Evolutionary conservation across 192 early-diverging fungal species (phyloP).

Genomic region (Coemansia sp.): DNA sequence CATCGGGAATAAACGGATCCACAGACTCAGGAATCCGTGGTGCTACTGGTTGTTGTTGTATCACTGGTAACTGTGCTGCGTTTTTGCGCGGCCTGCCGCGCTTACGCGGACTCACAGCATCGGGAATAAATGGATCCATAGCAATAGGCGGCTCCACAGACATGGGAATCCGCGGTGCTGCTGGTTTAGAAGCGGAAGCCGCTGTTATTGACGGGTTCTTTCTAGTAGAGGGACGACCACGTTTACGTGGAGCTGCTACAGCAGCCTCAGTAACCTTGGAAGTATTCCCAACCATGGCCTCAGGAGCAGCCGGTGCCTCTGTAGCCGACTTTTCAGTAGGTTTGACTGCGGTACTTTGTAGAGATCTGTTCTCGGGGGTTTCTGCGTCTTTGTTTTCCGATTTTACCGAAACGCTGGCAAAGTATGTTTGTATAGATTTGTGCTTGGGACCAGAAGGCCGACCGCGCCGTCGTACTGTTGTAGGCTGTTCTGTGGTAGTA

Average conservation of each 20-base stretch:
- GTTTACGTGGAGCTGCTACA: background rate
- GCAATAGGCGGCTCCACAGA: background rate
- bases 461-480: background rate
- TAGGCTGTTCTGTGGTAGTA: background rate
- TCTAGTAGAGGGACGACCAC: background rate
- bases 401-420: background rate
- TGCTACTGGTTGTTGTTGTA: background rate
- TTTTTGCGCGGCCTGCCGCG: constrained; percentile 11
- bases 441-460: background rate
- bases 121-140: too few species aligned
- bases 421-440: background rate
- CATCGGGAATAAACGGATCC: too few species aligned
- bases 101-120: background rate
- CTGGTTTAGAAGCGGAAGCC: background rate
- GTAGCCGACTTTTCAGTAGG: background rate
- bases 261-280: background rate
- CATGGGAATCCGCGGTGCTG: background rate
- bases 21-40: background rate
- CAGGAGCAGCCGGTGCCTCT: background rate
- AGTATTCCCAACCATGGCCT: background rate
- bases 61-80: background rate
- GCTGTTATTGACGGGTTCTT: background rate
- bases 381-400: background rate
- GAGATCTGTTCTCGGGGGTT: background rate
- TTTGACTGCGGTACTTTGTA: background rate